Evolutionary conservation across 805 yeast species (phyloP).

Genomic region (Torulaspora delbrueckii): DNA sequence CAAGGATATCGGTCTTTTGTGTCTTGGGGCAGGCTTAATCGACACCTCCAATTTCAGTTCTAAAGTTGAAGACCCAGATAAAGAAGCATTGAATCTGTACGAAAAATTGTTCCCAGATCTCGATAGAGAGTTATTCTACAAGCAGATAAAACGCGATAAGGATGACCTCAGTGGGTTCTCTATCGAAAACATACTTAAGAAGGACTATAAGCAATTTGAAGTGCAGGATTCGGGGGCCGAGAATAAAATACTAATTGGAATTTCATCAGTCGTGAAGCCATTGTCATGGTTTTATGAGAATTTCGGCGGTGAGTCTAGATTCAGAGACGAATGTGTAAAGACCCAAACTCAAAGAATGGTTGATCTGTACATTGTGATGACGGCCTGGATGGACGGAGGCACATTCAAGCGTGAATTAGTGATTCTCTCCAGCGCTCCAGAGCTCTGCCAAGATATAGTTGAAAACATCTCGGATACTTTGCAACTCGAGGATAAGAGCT

Average conservation of each 20-base stretch:
- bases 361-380: conserved; percentile 46
- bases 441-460: conserved; percentile 19
- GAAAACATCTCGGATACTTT: conserved; percentile 15
- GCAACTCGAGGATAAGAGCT: conserved; percentile 6
- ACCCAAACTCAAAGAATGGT: conserved; percentile 33
- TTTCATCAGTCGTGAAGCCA: conserved; percentile 68
- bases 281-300: conserved; percentile 46
- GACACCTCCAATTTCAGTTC: conserved; percentile 69
- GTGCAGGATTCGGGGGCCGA: conserved; percentile 30
- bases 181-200: conserved; percentile 58
- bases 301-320: conserved; percentile 28
- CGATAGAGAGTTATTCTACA: conserved; percentile 28
- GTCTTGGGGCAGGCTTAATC: conserved; percentile 63
- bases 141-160: conserved; percentile 46
- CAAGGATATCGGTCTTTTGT: conserved; percentile 42
- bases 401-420: conserved; percentile 45
- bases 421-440: conserved; percentile 18
- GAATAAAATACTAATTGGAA: conserved; percentile 50
- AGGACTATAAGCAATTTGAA: conserved; percentile 77
- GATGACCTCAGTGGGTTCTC: conserved; percentile 58
- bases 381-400: conserved; percentile 37
- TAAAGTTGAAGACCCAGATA: conserved; percentile 61
- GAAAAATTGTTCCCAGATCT: conserved; percentile 18
- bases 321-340: conserved; percentile 23
- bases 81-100: conserved; percentile 41